phyloP scores from a whole-genome alignment of 2,329 filamentous ascomycete species.

The Exophiala mesophila region DNA sequence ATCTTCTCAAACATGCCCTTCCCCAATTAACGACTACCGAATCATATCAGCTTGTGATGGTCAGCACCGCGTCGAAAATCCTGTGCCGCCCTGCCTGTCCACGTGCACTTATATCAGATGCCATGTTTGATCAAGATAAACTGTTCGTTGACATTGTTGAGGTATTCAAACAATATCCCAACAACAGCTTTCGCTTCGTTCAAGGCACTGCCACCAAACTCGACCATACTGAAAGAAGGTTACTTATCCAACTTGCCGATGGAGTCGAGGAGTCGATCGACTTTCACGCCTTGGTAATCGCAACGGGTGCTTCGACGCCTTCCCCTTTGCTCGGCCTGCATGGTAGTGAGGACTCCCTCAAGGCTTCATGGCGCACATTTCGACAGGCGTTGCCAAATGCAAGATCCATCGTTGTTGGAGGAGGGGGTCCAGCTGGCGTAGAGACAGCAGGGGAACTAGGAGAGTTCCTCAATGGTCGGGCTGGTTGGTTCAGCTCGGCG shows the following conservation, averaged over 20 bases:
- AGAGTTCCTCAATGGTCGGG: constrained; percentile 47
- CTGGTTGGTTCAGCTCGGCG: constrained; percentile 36
- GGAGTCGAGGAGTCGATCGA: constrained; percentile 25
- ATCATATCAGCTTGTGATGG: constrained; percentile 40
- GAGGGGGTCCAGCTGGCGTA: constrained; percentile 43
- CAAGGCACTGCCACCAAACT: constrained; percentile 38
- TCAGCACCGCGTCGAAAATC: constrained; percentile 40
- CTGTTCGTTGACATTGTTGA: constrained; percentile 40
- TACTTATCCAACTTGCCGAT: constrained; percentile 22
- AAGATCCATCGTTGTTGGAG: constrained; percentile 42
- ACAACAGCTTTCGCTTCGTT: constrained; percentile 38
- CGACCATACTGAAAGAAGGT: constrained; percentile 34
- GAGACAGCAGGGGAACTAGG: constrained; percentile 50
- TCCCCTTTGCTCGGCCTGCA: constrained; percentile 45
- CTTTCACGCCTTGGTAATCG: constrained; percentile 47
- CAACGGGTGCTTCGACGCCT: constrained; percentile 44
- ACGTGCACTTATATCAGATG: constrained; percentile 45
- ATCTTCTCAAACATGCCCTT: no score
- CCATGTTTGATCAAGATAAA: constrained; percentile 41
- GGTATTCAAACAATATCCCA: constrained; percentile 39
- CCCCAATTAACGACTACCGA: no score
- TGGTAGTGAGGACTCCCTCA: constrained; percentile 32
- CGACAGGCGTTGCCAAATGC: constrained; percentile 37
- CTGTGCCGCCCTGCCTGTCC: constrained; percentile 44
- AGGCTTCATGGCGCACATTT: constrained; percentile 37